Evolutionary conservation across 257 asterid species (phyloP), one percentile per base, ranked within the genome.

Genomic region (Lycium ferocissimum): DNA sequence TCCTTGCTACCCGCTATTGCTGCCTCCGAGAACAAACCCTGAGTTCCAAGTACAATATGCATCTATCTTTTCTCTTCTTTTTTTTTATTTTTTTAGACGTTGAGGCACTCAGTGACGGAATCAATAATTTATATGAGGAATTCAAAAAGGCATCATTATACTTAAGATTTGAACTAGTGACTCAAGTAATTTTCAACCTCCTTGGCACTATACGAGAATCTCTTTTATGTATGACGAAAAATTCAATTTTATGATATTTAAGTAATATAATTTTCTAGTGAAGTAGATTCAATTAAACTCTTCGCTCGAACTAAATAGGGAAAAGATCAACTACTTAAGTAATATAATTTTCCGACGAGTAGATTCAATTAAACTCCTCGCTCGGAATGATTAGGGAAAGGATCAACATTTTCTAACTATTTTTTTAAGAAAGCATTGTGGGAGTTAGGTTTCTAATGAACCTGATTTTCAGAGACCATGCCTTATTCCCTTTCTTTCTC

Each of bases 391-490:
- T 53, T 10, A 14, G 20, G 62, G 1, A 7, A 57, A 17, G 62
- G 62, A 15, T 15, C 9, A 58, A n/a, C 7, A 57, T 57, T 17
- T 57, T 57, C 7, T 14, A 57, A 3, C 63, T 57, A 70, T 37
- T 69, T 37, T 69, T 67, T 15, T 15, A 15, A 69, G 14, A 69
- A 69, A 35, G 9, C 37, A 14, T 37, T 14, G 22, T 35, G 22
- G 22, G 65, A 54, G 66, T 57, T 49, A 57, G 82, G 83, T 79
- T 51, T 54, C 37, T 79, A 56, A 54, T 33, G n/a, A 22, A 79
- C 5, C 67, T 13, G 51, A 79, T 54, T 79, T 79, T 33, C 67
- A 79, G 83, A 56, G 53, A 79, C 83, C 83, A 54, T 54, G 83
- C 80, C 57, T 18, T 72, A 13, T 0, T 54, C 26, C 12, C 11